Evolutionary conservation across 192 early-diverging fungal species (phyloP), one percentile per base, ranked within the genome.

Genomic region (Thoreauomyces humboldtii): DNA sequence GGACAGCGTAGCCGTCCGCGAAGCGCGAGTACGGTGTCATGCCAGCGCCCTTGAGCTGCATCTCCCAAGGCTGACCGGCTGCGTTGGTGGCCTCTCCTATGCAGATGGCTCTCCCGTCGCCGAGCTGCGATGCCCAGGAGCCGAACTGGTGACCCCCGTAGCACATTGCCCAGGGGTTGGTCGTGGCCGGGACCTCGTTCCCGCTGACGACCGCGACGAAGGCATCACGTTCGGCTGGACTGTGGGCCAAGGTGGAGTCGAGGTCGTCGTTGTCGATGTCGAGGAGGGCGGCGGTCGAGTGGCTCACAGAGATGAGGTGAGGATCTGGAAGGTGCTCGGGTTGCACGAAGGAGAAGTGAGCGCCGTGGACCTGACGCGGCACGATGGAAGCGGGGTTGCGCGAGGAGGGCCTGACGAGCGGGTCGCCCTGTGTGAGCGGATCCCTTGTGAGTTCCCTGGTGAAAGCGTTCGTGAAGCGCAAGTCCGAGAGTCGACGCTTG

Each of bases 21-120:
- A 91, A 88, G 31, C 94, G 76, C 37, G 91, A 90, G 70, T 90
- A 96, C 1, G 91, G 90, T 4, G 94, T 96, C 61, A 83, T 75
- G 4, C 94, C 79, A 11, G 87, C 87, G 25, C 93, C 92, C 65
- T 95, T 95, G 24, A 95, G 73, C 70, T 95, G 91, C 31, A 93
- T 24, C 57, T 95, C 93, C 84, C 83, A 91, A 0, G 71, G 41
- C 15, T 77, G 65, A 1, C 75, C 73, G 5, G 45, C 22, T 3
- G 52, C 31, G 29, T 51, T 48, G 7, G 43, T 38, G 0, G 77
- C 53, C 66, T 89, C 83, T 70, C 86, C 92, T 9, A 96, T 67
- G 2, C 88, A 86, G 19, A 94, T 87, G 0, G 92, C 92, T 32
- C 92, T 75, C 1, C 92, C 92, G 63, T 96, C 94, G 29, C 94